Conservation (phyloP, 306 rosid species). For the Lagenaria siceraria region DNA sequence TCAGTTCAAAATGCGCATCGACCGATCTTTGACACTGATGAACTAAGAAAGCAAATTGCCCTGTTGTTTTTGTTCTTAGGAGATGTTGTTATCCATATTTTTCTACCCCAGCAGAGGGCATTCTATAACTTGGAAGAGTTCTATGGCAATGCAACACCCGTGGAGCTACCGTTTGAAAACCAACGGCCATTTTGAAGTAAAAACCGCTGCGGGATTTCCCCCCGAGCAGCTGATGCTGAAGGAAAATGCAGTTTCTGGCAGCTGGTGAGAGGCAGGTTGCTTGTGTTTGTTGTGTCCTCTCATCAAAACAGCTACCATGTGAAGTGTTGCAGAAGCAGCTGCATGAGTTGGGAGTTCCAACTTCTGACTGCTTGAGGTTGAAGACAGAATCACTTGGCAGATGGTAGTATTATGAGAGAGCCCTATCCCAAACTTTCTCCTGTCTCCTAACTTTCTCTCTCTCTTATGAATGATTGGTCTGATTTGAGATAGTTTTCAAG, state of each 20-base stretch:
- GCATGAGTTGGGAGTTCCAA: slow-evolving; percentile 3
- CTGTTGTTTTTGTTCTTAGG: slow-evolving; percentile 34
- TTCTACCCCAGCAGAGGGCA: slow-evolving; percentile 77
- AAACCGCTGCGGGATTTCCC: not conserved
- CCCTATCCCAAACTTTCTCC: not conserved
- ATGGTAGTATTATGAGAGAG: not conserved
- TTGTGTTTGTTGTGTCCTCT: not conserved
- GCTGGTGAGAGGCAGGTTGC: not conserved
- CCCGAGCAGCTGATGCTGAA: not conserved
- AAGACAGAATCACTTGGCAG: slow-evolving; percentile 7
- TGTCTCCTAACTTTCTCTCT: not conserved
- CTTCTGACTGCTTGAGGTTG: not conserved
- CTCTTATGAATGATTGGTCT: not conserved
- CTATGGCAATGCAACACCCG: slow-evolving; percentile 61
- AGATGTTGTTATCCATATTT: slow-evolving; percentile 81
- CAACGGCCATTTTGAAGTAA: slow-evolving; percentile 47
- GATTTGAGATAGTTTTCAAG: not conserved
- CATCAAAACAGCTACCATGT: not conserved
- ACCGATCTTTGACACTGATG: not conserved
- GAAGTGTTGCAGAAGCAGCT: slow-evolving; percentile 8
- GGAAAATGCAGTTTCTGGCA: not conserved
- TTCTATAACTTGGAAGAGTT: slow-evolving; percentile 96
- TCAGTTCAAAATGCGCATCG: not conserved
- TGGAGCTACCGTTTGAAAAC: slow-evolving; percentile 75
- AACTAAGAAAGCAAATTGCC: slow-evolving; percentile 2